Conservation (phyloP, 257 asterid genomes). For the Osmanthus fragrans region DNA sequence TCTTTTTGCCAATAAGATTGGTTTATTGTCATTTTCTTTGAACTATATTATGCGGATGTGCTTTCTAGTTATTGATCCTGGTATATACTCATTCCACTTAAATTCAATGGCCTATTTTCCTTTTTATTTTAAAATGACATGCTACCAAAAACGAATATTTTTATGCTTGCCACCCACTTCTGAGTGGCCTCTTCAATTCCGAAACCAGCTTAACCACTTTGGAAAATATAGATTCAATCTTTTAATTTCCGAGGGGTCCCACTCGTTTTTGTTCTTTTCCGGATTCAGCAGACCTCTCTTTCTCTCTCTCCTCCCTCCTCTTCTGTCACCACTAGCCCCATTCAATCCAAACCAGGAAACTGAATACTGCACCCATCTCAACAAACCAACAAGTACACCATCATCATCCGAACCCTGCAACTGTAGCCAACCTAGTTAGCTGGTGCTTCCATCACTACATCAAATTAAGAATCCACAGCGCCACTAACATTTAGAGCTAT, state of each 20-base stretch:
- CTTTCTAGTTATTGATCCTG: neutral
- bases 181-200: neutral
- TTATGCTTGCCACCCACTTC: neutral
- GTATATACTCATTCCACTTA: neutral
- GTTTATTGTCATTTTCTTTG: neutral
- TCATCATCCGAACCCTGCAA: neutral
- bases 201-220: neutral
- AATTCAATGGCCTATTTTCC: neutral
- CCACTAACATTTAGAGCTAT: no score
- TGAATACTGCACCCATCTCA: neutral
- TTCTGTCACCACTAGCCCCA: no score
- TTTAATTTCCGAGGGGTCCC: neutral
- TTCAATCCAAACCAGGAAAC: neutral
- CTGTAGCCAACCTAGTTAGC: neutral
- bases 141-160: neutral
- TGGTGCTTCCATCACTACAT: neutral
- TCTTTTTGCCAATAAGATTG: neutral
- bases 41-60: neutral
- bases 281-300: no score
- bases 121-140: neutral
- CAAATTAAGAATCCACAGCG: neutral
- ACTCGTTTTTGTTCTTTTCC: neutral
- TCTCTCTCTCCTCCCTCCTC: no score
- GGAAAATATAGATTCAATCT: neutral
- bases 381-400: neutral